A percentile compares a stretch with the other conserved stretches of the same genome.
These are phyloP conservation scores for Alternaria metachromatica DNA, from an alignment of 2,329 filamentous ascomycete species.

Conservation along the genomic window DNA sequence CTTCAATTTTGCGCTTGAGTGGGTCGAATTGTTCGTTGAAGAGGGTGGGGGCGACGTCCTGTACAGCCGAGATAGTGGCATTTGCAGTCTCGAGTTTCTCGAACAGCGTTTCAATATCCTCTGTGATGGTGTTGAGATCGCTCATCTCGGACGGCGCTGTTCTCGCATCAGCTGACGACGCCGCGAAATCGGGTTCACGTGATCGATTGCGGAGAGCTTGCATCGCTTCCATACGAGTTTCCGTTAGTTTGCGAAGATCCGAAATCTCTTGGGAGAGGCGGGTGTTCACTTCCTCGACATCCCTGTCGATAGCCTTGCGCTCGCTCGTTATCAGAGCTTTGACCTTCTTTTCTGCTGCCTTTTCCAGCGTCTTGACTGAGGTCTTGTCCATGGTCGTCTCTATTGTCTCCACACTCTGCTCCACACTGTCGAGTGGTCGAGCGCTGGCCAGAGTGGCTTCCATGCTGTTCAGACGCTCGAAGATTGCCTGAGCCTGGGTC, in stretches of 20 bases:
- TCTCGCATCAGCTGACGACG: not conserved
- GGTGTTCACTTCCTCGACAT: not conserved
- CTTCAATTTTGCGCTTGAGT: slow-evolving; percentile 6
- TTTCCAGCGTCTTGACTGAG: not conserved
- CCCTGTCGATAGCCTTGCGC: not conserved
- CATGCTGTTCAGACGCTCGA: not conserved
- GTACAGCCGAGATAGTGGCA: not conserved
- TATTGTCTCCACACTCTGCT: not conserved
- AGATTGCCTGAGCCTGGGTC: not conserved
- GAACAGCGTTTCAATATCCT: not conserved
- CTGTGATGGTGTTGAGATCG: not conserved
- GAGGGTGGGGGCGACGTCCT: slow-evolving; percentile 2
- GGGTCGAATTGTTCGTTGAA: slow-evolving; percentile 17
- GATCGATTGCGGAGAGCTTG: not conserved
- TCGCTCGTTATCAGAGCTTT: not conserved
- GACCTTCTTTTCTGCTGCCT: not conserved
- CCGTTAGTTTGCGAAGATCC: not conserved
- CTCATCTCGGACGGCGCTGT: not conserved
- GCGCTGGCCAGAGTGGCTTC: not conserved
- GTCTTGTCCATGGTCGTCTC: not conserved
- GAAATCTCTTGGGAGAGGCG: not conserved
- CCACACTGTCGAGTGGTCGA: not conserved
- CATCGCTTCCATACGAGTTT: not conserved
- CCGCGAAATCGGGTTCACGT: not conserved
- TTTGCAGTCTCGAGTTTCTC: not conserved